Evolutionary conservation across 768 basidiomycete genomes (phyloP).

Genomic region (Daedalea quercina): DNA sequence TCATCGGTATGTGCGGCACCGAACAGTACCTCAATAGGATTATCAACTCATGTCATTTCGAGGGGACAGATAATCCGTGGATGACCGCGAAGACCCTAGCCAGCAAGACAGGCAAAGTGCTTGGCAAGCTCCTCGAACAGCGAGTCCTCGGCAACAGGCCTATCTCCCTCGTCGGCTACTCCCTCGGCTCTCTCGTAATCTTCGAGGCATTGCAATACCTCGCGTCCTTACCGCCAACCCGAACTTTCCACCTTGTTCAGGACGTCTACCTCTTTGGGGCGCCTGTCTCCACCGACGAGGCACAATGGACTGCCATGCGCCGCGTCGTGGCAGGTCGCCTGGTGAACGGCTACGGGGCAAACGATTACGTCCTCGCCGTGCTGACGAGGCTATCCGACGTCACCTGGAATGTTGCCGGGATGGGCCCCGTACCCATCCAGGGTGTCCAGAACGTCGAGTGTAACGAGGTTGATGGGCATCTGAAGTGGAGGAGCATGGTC

Average conservation of each 20-base stretch:
- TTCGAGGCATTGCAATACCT: conserved; percentile 48
- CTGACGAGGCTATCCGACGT: conserved; percentile 40
- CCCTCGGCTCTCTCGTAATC: conserved; percentile 49
- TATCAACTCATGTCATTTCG: neutral
- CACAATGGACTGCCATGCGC: conserved; percentile 39
- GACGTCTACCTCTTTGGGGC: conserved; percentile 51
- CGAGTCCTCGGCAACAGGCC: conserved; percentile 49
- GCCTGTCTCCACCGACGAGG: conserved; percentile 34
- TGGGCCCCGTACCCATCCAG: conserved; percentile 39
- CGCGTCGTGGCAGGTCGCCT: conserved; percentile 44
- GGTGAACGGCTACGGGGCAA: conserved; percentile 45
- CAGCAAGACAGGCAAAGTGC: conserved; percentile 44
- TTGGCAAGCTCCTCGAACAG: conserved; percentile 43
- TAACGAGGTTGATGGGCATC: conserved; percentile 41
- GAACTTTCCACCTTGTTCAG: conserved; percentile 42
- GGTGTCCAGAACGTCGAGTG: conserved; percentile 49
- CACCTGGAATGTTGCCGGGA: conserved; percentile 46
- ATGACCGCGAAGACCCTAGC: conserved; percentile 48
- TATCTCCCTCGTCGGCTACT: conserved; percentile 49
- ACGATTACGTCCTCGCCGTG: conserved; percentile 50
- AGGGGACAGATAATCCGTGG: conserved; percentile 61
- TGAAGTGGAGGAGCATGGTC: conserved; percentile 43
- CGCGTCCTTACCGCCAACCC: conserved; percentile 33
- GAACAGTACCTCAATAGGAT: too few species aligned
- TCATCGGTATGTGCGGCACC: conserved; percentile 47